Percentiles rank a stretch among this genome's conserved stretches.
These are phyloP conservation scores for Aureobasidium sp. DNA, from an alignment of 2,329 filamentous ascomycete species.

Conservation along the genomic window DNA sequence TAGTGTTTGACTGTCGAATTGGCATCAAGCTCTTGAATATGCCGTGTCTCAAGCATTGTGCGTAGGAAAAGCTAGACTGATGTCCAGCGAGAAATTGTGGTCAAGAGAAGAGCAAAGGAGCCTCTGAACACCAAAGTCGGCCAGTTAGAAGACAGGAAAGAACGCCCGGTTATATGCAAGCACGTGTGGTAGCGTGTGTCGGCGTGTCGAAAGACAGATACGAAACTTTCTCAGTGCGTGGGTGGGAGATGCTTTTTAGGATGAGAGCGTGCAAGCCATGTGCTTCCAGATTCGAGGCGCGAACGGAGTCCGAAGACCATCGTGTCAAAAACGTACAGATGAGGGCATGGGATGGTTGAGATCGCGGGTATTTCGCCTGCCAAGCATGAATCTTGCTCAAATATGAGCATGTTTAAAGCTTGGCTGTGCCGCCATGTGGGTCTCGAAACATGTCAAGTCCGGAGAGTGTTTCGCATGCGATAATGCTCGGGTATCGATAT, in stretches of 20 bases:
- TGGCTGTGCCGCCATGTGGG: slow-evolving; percentile 5
- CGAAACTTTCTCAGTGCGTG: not conserved
- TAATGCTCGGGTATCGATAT: not conserved
- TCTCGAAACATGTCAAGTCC: slow-evolving; percentile 7
- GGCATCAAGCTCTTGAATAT: slow-evolving; percentile 27
- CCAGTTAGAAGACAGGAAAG: not conserved
- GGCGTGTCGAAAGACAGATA: not conserved
- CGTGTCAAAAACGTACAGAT: not conserved
- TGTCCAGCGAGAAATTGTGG: not conserved
- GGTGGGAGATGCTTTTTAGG: not conserved
- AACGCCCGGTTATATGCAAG: not conserved
- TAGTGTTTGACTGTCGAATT: slow-evolving; percentile 30
- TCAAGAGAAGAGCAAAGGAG: not conserved
- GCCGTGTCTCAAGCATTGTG: slow-evolving; percentile 18
- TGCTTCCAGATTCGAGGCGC: not conserved
- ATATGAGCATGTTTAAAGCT: slow-evolving; percentile 12
- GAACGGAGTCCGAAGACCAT: not conserved
- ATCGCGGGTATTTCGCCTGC: slow-evolving; percentile 2
- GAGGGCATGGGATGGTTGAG: not conserved
- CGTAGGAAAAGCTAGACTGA: not conserved
- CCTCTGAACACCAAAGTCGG: no score
- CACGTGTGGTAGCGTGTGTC: not conserved
- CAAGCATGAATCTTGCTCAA: slow-evolving; percentile 12
- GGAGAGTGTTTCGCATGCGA: slow-evolving; percentile 6
- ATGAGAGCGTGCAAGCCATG: not conserved